Conservation (phyloP, 352 stramenopile genomes). For the Phytophthora pluvialis region DNA sequence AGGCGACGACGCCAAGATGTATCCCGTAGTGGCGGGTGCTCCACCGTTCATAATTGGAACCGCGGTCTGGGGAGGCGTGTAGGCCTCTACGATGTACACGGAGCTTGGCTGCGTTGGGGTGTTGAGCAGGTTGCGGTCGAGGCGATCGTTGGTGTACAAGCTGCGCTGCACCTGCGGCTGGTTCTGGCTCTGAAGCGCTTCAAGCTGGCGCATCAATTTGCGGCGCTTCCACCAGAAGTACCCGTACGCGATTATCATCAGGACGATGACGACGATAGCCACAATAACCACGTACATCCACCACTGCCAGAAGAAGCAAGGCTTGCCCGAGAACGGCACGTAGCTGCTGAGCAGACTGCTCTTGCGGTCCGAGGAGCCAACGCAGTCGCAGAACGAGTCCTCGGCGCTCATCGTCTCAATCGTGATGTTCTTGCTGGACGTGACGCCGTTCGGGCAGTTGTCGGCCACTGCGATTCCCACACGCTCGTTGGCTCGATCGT, state of each 20-base stretch:
- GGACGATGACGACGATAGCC: constrained; percentile 55
- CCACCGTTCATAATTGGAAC: constrained; percentile 29
- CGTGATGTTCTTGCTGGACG: constrained; percentile 69
- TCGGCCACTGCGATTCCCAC: constrained; percentile 71
- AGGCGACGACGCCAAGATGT: constrained; percentile 33
- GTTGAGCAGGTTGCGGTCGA: constrained; percentile 52
- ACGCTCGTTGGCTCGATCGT: constrained; percentile 64
- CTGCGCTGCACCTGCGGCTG: constrained; percentile 43
- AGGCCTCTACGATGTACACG: constrained; percentile 34
- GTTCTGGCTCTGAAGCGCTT: constrained; percentile 42
- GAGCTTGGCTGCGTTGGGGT: constrained; percentile 35
- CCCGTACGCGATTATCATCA: constrained; percentile 52
- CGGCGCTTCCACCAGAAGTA: constrained; percentile 65
- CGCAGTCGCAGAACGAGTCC: constrained; percentile 71
- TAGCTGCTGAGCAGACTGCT: constrained; percentile 68
- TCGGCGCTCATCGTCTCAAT: constrained; percentile 45
- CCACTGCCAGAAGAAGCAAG: constrained; percentile 89
- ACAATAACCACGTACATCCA: constrained; percentile 89
- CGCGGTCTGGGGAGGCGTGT: constrained; percentile 21
- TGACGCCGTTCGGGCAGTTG: constrained; percentile 77
- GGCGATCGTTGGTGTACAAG: constrained; percentile 40
- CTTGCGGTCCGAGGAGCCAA: constrained; percentile 62
- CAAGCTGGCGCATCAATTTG: constrained; percentile 53
- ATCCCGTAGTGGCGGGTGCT: constrained; percentile 21
- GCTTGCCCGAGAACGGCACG: constrained; percentile 64